phyloP scores from a whole-genome alignment of 192 early-diverging fungal species.

The Rhizoclosmatium sp. region DNA sequence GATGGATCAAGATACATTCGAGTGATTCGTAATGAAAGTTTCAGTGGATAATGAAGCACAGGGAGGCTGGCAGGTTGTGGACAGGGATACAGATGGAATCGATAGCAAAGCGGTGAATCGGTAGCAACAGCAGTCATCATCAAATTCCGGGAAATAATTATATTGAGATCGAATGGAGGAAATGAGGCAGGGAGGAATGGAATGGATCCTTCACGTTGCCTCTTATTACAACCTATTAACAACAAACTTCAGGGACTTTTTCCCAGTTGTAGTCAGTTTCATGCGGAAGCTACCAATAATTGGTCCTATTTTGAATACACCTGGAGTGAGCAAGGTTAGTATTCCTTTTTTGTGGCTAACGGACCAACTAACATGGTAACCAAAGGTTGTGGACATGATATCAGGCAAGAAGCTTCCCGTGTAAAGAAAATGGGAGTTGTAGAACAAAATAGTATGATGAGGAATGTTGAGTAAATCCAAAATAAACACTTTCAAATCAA shows the following conservation, averaged over 20 bases:
- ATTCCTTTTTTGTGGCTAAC: background rate
- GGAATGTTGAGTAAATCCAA: too few species aligned
- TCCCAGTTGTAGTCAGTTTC: conserved; percentile 90
- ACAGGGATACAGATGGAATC: too few species aligned
- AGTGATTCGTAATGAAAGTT: too few species aligned
- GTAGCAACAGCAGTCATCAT: too few species aligned
- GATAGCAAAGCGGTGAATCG: too few species aligned
- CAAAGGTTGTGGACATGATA: conserved; percentile 59
- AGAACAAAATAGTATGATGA: too few species aligned
- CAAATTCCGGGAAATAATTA: too few species aligned
- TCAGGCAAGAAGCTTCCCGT: conserved; percentile 67
- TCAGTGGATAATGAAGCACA: too few species aligned
- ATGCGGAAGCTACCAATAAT: conserved; percentile 89
- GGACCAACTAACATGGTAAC: background rate
- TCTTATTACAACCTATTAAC: background rate
- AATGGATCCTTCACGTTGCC: background rate
- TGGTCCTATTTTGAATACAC: conserved; percentile 84
- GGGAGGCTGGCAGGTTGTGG: too few species aligned
- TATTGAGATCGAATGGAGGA: background rate
- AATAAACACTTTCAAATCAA: too few species aligned
- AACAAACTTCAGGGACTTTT: conserved; percentile 83
- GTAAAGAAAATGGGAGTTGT: conserved; percentile 31
- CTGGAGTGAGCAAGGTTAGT: conserved; percentile 77
- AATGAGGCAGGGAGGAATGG: background rate
- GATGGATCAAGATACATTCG: too few species aligned